These are phyloP conservation scores for Artemisia argyi DNA, from an alignment of 129 eudicot genomes.

Conservation along the genomic window DNA sequence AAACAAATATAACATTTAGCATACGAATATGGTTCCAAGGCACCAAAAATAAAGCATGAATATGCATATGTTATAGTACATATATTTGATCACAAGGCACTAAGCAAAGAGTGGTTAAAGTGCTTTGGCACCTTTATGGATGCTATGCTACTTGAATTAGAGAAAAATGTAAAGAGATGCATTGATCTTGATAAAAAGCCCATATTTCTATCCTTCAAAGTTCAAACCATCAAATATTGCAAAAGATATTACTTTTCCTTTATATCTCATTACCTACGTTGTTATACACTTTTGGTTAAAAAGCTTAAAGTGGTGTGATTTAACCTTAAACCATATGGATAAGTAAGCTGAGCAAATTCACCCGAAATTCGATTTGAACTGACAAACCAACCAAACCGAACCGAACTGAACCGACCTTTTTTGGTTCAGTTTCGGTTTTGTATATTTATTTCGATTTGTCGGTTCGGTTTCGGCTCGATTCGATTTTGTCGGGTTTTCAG, in stretches of 20 bases:
- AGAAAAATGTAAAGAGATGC: slow-evolving; percentile 13
- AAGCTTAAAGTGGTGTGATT: background rate
- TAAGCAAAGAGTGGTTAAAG: background rate
- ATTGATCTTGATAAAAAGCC: slow-evolving; percentile 20
- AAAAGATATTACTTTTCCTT: slow-evolving; percentile 10
- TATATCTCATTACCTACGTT: background rate
- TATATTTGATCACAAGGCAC: background rate
- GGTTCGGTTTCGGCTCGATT: too few relatives aligned
- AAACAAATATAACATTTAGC: too few relatives aligned
- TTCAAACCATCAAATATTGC: background rate
- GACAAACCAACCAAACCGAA: too few relatives aligned
- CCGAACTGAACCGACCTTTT: too few relatives aligned
- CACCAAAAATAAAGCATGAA: background rate
- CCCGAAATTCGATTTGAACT: too few relatives aligned
- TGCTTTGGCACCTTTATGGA: slow-evolving; percentile 9
- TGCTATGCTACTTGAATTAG: slow-evolving; percentile 10
- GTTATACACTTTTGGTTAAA: background rate
- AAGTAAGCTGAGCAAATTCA: too few relatives aligned
- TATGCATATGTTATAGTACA: background rate
- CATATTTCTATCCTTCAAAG: slow-evolving; percentile 4
- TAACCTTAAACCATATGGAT: background rate
- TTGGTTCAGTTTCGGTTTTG: too few relatives aligned
- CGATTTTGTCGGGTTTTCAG: too few relatives aligned
- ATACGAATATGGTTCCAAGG: too few relatives aligned
- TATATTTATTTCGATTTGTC: too few relatives aligned